A percentile compares a stretch with the other conserved stretches of the same genome.
Evolutionary conservation across 805 yeast species (phyloP).

Genomic region (Tetrapisispora iriomotensis): DNA sequence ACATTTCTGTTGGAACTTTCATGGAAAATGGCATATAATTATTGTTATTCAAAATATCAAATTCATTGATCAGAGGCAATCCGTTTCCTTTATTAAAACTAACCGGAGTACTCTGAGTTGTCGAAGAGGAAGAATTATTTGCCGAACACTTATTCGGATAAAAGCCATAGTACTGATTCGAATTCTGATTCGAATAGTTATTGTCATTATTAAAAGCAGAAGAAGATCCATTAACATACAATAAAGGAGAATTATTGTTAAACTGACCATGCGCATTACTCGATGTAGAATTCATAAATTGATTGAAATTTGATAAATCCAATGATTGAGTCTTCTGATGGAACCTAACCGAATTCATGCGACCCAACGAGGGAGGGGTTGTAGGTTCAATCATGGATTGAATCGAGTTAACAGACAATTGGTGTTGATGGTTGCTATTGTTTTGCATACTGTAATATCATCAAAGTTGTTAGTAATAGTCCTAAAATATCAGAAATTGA

Average conservation of each 20-base stretch:
- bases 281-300: conserved; percentile 14
- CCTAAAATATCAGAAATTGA: too few species aligned
- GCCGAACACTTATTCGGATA: neutral
- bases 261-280: neutral
- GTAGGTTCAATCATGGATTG: conserved; percentile 6
- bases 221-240: neutral
- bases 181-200: neutral
- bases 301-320: conserved; percentile 22
- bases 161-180: neutral
- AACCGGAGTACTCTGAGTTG: conserved; percentile 15
- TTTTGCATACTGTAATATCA: conserved; percentile 6
- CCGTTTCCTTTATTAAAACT: conserved; percentile 8
- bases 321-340: conserved; percentile 20
- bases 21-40: conserved; percentile 3
- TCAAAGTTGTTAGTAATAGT: too few species aligned
- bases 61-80: conserved; percentile 29
- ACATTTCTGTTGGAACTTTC: neutral
- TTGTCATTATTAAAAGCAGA: neutral
- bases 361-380: conserved; percentile 7
- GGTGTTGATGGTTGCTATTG: conserved; percentile 16
- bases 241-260: neutral
- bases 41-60: conserved; percentile 17
- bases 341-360: conserved; percentile 9
- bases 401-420: conserved; percentile 12
- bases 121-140: conserved; percentile 8